A percentile compares a stretch with the other conserved stretches of the same genome.
phyloP scores from a whole-genome alignment of 2,329 filamentous ascomycete species.

The Hymenoscyphus albidus region DNA sequence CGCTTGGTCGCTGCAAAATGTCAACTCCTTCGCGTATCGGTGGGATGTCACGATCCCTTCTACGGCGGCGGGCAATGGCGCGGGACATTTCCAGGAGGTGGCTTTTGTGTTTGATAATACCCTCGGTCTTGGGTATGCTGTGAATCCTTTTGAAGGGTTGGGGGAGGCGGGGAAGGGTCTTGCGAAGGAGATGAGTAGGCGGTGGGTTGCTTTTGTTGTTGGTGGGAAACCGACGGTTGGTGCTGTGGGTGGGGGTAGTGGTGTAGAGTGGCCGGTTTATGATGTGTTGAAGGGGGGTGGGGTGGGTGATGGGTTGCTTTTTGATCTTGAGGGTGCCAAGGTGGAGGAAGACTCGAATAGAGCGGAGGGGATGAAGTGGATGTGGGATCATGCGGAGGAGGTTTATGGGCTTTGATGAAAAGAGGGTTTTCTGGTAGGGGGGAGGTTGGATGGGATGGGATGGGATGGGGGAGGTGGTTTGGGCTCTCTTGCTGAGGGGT shows the following conservation, averaged over 20 bases:
- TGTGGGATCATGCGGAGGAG: conserved; percentile 14
- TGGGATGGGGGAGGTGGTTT: neutral
- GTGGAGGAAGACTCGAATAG: conserved; percentile 45
- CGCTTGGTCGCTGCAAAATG: conserved; percentile 18
- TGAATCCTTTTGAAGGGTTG: conserved; percentile 36
- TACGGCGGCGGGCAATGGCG: conserved; percentile 25
- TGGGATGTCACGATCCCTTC: conserved; percentile 42
- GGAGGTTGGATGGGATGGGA: no score
- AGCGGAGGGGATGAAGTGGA: conserved; percentile 38
- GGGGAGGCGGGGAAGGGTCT: conserved; percentile 3
- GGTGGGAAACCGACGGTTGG: conserved; percentile 12
- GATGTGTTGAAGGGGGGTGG: conserved; percentile 22
- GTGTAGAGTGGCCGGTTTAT: conserved; percentile 44
- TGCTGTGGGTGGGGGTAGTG: neutral
- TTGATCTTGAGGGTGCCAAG: conserved; percentile 28
- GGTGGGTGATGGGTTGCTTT: neutral
- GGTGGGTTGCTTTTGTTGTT: conserved; percentile 18
- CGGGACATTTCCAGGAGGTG: conserved; percentile 46
- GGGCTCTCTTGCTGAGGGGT: neutral
- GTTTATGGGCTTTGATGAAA: no score
- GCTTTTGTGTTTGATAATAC: conserved; percentile 53
- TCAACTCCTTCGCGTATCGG: conserved; percentile 38
- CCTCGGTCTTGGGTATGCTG: conserved; percentile 42
- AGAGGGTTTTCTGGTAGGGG: no score
- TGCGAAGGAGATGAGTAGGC: conserved; percentile 16